Percentiles rank a stretch among this genome's conserved stretches.
phyloP scores from a whole-genome alignment of 2,329 filamentous ascomycete species.

The Scleromitrula shiraiana region DNA sequence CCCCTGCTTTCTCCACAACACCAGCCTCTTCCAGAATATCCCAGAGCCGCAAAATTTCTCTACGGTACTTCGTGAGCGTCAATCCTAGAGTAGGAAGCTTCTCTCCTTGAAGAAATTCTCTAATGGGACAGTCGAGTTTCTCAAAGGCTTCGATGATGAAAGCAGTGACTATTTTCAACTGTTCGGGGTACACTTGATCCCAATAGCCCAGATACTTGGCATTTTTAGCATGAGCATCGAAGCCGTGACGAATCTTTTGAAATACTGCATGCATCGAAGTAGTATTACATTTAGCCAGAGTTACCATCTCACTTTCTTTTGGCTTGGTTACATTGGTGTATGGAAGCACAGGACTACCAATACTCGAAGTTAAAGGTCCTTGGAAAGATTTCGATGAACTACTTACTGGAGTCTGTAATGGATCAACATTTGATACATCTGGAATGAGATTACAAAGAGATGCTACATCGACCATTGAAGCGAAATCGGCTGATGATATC shows the following conservation, averaged over 20 bases:
- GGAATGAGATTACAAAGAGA: neutral
- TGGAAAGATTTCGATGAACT: neutral
- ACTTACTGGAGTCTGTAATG: neutral
- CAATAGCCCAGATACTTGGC: neutral
- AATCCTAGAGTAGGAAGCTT: slow-evolving; percentile 13
- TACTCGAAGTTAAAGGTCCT: neutral
- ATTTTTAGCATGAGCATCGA: neutral
- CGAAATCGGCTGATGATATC: neutral
- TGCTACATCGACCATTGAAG: neutral
- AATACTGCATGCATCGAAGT: neutral
- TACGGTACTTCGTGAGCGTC: slow-evolving; percentile 20
- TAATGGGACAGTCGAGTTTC: slow-evolving; percentile 23
- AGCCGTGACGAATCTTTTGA: neutral
- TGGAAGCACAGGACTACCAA: neutral
- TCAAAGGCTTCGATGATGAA: slow-evolving; percentile 29
- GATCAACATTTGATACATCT: neutral
- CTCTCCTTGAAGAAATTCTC: slow-evolving; percentile 12
- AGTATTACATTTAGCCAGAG: fast-evolving
- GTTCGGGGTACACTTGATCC: slow-evolving; percentile 21
- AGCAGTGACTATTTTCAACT: slow-evolving; percentile 21
- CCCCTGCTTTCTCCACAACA: slow-evolving; percentile 7
- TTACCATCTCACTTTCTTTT: no score
- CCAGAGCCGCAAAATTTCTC: slow-evolving; percentile 23
- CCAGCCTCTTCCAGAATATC: slow-evolving; percentile 21
- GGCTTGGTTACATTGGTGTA: neutral